These are phyloP conservation scores for Neoarthrinium moseri DNA, from an alignment of 2,329 filamentous ascomycete species.

Conservation along the genomic window DNA sequence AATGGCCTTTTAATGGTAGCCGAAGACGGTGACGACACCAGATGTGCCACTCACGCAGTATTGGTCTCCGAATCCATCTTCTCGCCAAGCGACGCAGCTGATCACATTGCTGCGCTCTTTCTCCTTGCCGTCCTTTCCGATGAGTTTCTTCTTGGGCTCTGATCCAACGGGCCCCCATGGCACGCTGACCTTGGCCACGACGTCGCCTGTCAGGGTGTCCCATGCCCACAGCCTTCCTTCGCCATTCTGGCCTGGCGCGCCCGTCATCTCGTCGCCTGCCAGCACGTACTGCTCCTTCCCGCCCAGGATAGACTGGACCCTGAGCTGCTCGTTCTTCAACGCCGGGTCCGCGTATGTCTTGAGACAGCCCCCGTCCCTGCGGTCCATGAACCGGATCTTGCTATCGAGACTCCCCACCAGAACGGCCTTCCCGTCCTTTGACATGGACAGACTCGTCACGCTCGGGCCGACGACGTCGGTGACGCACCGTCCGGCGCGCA, in stretches of 20 bases:
- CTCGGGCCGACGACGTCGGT: conserved; percentile 68
- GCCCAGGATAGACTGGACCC: conserved; percentile 75
- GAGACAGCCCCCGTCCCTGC: conserved; percentile 69
- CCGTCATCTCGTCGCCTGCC: conserved; percentile 71
- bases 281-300: conserved; percentile 75
- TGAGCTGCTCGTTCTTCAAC: conserved; percentile 65
- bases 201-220: conserved; percentile 76
- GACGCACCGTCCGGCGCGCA: conserved; percentile 69
- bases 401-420: conserved; percentile 76
- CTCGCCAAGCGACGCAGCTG: conserved; percentile 63
- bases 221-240: conserved; percentile 73
- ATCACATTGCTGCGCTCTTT: conserved; percentile 59
- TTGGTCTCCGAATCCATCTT: conserved; percentile 61
- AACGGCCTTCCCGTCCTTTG: conserved; percentile 70
- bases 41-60: conserved; percentile 66
- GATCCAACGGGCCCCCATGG: conserved; percentile 55
- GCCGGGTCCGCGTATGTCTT: conserved; percentile 63
- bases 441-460: conserved; percentile 74
- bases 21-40: conserved; percentile 64
- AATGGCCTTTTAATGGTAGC: conserved; percentile 28
- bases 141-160: conserved; percentile 47
- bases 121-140: conserved; percentile 60
- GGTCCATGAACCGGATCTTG: conserved; percentile 77
- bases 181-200: conserved; percentile 60
- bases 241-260: conserved; percentile 27